These are phyloP conservation scores for Solanum ahanhuiri DNA, from an alignment of 257 asterid species.

Conservation along the genomic window DNA sequence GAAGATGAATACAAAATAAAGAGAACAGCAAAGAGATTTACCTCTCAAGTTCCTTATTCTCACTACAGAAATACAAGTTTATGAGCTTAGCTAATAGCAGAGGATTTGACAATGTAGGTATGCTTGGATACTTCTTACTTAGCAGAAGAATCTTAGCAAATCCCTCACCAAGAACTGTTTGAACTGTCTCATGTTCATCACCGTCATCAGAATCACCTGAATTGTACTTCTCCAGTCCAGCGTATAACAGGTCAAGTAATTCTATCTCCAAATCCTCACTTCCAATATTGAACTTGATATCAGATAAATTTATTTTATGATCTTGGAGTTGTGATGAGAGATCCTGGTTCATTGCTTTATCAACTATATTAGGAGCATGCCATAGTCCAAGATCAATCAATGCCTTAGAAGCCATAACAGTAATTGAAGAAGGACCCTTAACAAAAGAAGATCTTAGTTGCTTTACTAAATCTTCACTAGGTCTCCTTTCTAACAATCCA, in stretches of 20 bases:
- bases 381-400: slow-evolving; percentile 89
- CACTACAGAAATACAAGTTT: slow-evolving; percentile 51
- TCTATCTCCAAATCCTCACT: slow-evolving; percentile 45
- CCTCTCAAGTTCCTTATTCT: slow-evolving; percentile 52
- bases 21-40: slow-evolving; percentile 12
- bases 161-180: slow-evolving; percentile 73
- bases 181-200: slow-evolving; percentile 55
- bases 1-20: background rate
- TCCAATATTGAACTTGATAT: slow-evolving; percentile 28
- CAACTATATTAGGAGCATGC: slow-evolving; percentile 83
- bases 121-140: slow-evolving; percentile 49
- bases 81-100: slow-evolving; percentile 64
- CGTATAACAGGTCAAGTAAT: slow-evolving; percentile 60
- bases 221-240: slow-evolving; percentile 47
- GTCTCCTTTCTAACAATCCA: slow-evolving; percentile 70
- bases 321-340: slow-evolving; percentile 37
- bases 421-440: slow-evolving; percentile 42
- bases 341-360: slow-evolving; percentile 51
- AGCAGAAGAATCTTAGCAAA: slow-evolving; percentile 79
- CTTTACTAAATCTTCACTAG: slow-evolving; percentile 50
- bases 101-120: slow-evolving; percentile 37
- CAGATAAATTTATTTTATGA: slow-evolving; percentile 16
- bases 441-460: slow-evolving; percentile 63
- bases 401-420: slow-evolving; percentile 69
- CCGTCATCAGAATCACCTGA: slow-evolving; percentile 39